Evolutionary conservation across 1,284 basidiomycete genomes (phyloP), one percentile per base, ranked within the genome.

Genomic region (Heterobasidion occidentale): DNA sequence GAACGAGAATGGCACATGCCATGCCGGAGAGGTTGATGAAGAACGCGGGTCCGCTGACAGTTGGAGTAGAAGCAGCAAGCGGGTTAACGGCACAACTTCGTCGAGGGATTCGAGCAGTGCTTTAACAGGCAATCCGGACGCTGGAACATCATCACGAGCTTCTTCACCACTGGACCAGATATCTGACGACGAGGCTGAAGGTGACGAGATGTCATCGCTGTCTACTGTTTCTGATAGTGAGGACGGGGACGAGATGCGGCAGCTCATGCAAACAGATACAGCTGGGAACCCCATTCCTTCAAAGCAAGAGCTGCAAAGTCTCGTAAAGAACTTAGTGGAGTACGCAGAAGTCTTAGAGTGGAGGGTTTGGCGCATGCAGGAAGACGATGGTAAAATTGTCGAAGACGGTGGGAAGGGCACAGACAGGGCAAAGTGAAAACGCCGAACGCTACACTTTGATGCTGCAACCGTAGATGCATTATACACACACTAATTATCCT

Each of bases 321-420:
- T 73, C 19, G 69, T 70, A n/a, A 62, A 62, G 45, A 58, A 61
- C 14, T 52, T 73, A 36, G 60, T 59, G 46, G 67, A 70, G 44
- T 71, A 68, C 50, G 69, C 70, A 7, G 69, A 70, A 14, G 58
- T 69, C 36, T 62, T 73, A 19, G 63, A 68, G n/a, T 73, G 71
- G 71, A 64, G 71, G 9, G 62, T 69, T 46, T 63, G 62, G 57
- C 67, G 69, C 15, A 67, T 66, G 59, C 61, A 62, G 47, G 54
- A 59, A 44, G 67, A 60, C 53, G 34, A 55, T 11, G 42, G 53
- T 46, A 45, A 44, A 36, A 42, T 15, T 9, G 53, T 58, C 47
- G 55, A 54, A 42, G 65, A 27, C 27, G 27, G 61, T 50, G 56
- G 51, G 46, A 60, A 63, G 57, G 59, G 62, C 27, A 63, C 63